Percentiles rank a stretch among this genome's conserved stretches.
Evolutionary conservation across 345 rosid species (phyloP).

Genomic region (Boechera divaricarpa): DNA sequence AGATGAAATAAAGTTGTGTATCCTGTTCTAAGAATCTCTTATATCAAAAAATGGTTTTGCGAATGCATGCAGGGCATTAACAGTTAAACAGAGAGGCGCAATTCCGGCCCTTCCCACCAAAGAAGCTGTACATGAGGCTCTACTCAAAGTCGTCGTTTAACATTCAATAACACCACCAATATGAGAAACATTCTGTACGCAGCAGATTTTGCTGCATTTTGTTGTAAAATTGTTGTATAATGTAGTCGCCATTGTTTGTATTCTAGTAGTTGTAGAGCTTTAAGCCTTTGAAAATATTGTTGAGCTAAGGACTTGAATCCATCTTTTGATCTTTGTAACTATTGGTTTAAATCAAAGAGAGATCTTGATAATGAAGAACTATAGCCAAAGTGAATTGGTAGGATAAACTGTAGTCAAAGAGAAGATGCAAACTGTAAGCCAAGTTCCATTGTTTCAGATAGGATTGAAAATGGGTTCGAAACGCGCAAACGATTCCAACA

Average conservation of each 20-base stretch:
- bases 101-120: conserved; percentile 89
- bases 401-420: no score
- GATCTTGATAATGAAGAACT: not conserved
- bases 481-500: no score
- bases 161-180: not conserved
- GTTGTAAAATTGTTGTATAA: conserved; percentile 29
- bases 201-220: conserved; percentile 15
- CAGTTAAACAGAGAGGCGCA: conserved; percentile 89
- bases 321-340: not conserved
- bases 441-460: no score
- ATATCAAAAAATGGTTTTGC: conserved; percentile 50
- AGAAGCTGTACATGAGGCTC: conserved; percentile 66
- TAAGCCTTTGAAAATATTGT: not conserved
- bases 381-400: no score
- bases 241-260: conserved; percentile 11
- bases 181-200: conserved; percentile 5
- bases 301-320: not conserved
- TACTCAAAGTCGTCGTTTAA: conserved; percentile 55
- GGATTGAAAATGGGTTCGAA: no score
- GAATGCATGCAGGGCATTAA: conserved; percentile 91
- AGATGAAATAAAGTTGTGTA: no score
- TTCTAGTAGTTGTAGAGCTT: conserved; percentile 5
- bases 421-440: no score
- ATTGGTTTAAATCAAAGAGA: not conserved
- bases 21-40: no score